Conservation (phyloP, 495 filamentous ascomycete genomes). For the Penicillium malachiteum region DNA sequence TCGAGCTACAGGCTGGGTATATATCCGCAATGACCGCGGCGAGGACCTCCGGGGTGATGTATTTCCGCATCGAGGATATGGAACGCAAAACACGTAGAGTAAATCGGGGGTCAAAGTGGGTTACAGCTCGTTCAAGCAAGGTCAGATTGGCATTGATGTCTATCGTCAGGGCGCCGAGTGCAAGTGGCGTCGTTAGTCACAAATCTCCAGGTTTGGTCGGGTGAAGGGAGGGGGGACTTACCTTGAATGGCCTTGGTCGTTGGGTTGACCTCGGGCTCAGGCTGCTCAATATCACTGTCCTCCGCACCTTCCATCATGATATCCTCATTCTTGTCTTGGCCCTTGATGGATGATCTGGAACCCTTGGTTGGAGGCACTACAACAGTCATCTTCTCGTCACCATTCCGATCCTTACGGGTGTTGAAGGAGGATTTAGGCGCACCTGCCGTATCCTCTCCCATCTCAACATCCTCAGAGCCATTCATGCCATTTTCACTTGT, state of each 20-base stretch:
- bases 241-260: conserved; percentile 66
- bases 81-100: conserved; percentile 89
- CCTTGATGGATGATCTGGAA: conserved; percentile 61
- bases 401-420: conserved; percentile 67
- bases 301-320: conserved; percentile 69
- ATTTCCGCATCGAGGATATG: conserved; percentile 92
- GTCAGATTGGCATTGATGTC: conserved; percentile 94
- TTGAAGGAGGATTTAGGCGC: conserved; percentile 53
- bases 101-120: conserved; percentile 92
- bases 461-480: conserved; percentile 75
- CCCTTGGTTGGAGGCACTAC: conserved; percentile 78
- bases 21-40: conserved; percentile 77
- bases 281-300: conserved; percentile 46
- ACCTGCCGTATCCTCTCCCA: conserved; percentile 72
- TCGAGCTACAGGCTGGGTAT: conserved; percentile 63
- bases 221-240: conserved; percentile 23
- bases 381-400: conserved; percentile 81
- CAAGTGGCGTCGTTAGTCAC: conserved; percentile 5
- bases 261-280: conserved; percentile 58
- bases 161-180: conserved; percentile 26
- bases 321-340: conserved; percentile 67
- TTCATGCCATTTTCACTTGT: conserved; percentile 73
- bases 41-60: conserved; percentile 77
- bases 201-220: neutral
- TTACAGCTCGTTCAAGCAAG: conserved; percentile 86